These are phyloP conservation scores for Primulina huaijiensis DNA, from an alignment of 257 asterid genomes.

Conservation along the genomic window DNA sequence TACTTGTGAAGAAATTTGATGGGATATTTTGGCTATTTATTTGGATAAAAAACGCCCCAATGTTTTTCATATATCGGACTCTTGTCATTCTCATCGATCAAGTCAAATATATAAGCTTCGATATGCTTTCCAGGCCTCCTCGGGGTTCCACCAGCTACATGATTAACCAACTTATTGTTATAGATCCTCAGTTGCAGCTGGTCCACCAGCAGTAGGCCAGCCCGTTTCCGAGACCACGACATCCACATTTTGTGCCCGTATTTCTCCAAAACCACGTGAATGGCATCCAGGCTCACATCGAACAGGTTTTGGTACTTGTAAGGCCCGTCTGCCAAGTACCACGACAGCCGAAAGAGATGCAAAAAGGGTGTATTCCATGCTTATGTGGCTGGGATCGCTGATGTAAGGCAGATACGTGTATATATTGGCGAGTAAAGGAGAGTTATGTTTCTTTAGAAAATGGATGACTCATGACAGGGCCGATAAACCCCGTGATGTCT, in stretches of 20 bases:
- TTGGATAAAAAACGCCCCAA: slow-evolving; percentile 25
- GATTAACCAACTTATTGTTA: slow-evolving; percentile 23
- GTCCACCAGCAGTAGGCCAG: slow-evolving; percentile 39
- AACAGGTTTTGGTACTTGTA: slow-evolving; percentile 34
- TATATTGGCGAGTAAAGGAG: slow-evolving; percentile 35
- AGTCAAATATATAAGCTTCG: slow-evolving; percentile 17
- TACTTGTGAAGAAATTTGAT: no score
- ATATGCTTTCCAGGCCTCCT: slow-evolving; percentile 22
- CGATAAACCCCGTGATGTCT: slow-evolving; percentile 5
- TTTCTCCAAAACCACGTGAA: slow-evolving; percentile 32
- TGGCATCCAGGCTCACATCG: slow-evolving; percentile 37
- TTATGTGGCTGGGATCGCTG: neutral
- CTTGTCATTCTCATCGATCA: slow-evolving; percentile 25
- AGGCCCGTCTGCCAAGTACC: slow-evolving; percentile 24
- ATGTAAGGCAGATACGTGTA: slow-evolving; percentile 32
- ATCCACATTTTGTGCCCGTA: slow-evolving; percentile 21
- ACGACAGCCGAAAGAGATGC: slow-evolving; percentile 10
- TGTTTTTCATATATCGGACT: slow-evolving; percentile 25
- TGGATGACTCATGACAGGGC: slow-evolving; percentile 27
- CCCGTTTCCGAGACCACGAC: slow-evolving; percentile 42
- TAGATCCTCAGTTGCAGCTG: slow-evolving; percentile 9
- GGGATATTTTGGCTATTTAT: no score
- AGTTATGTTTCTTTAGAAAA: slow-evolving; percentile 17
- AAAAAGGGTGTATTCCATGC: slow-evolving; percentile 27
- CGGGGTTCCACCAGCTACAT: slow-evolving; percentile 18